Evolutionary conservation across 176 grass and related monocot species (phyloP), one percentile per base, ranked within the genome.

Genomic region (Cenchrus fungigraminus): DNA sequence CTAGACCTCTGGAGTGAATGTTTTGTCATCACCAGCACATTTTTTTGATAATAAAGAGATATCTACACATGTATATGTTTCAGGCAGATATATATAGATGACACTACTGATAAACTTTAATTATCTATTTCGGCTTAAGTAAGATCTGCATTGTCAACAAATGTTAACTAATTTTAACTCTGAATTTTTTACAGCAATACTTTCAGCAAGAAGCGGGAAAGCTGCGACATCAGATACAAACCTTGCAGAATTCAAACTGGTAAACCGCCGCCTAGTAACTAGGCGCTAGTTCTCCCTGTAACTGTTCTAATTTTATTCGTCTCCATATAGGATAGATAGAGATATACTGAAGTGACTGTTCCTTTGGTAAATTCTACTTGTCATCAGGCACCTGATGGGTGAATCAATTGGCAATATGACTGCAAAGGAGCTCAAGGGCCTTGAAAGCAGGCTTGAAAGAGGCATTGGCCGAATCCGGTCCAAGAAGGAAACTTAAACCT

Each of bases 121-220:
- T 25, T 25, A 25, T 25, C 25, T 25, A 25, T 25, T 25, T 25
- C 25, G 25, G 25, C 25, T 25, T 25, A 25, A 25, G 25, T 25
- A 25, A 25, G 25, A 25, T 25, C 25, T 25, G 25, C 25, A 25
- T 25, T 25, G 25, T 25, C 25, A 25, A 25, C 25, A 25, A 25
- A 25, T 25, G 25, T 25, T 25, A 25, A 25, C 25, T 25, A 25
- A 25, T 25, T 25, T 25, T 25, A 25, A 25, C 25, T 25, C 25
- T 25, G 25, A 25, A 25, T 25, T 57, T 83, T 83, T 80, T 45
- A 85, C 82, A 97, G 94, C 91, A 97, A 89, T 94, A 89, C 54
- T 94, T 82, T 68, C 87, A 94, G 83, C 94, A 94, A 82, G 94
- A 97, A 87, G 46, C 72, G 58, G 75, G 65, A 64, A 97, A 97